Conservation (phyloP, 1,284 basidiomycete genomes). For the Ustanciosporium gigantosporum region DNA sequence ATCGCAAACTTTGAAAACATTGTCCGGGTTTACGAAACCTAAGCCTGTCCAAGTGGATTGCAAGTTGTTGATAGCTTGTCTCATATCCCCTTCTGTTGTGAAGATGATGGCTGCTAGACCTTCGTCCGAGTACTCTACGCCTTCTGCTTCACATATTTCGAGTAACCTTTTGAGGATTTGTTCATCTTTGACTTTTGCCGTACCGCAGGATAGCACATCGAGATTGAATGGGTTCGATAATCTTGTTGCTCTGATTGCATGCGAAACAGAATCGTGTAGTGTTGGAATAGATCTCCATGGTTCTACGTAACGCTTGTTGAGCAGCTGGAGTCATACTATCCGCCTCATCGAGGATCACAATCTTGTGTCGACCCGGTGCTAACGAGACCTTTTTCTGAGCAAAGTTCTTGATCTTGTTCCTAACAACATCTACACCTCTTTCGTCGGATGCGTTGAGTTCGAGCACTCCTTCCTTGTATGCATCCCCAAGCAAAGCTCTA, state of each 20-base stretch:
- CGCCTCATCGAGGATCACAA: conserved; percentile 97
- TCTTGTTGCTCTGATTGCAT: conserved; percentile 99
- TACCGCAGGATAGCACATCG: conserved; percentile 91
- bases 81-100: conserved; percentile 99
- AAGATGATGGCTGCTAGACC: conserved; percentile 95
- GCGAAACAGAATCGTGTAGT: conserved; percentile 97
- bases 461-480: conserved; percentile 96
- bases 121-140: conserved; percentile 90
- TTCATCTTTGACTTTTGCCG: conserved; percentile 83
- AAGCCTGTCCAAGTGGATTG: conserved; percentile 96
- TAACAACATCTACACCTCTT: conserved; percentile 96
- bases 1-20: conserved; percentile 99
- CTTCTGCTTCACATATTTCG: conserved; percentile 90
- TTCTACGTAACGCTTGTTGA: conserved; percentile 93
- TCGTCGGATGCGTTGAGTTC: conserved; percentile 98
- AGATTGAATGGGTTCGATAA: conserved; percentile 98
- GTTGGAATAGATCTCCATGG: conserved; percentile 99
- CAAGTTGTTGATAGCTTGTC: conserved; percentile 98
- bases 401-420: conserved; percentile 97
- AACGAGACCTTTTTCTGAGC: conserved; percentile 98
- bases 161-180: conserved; percentile 88
- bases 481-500: conserved; percentile 89
- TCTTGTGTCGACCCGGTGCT: conserved; percentile 93
- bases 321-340: conserved; percentile 98
- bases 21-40: conserved; percentile 94